Evolutionary conservation across 140 eudicot species (phyloP), one percentile per base, ranked within the genome.

Genomic region (Oenanthe javanica): DNA sequence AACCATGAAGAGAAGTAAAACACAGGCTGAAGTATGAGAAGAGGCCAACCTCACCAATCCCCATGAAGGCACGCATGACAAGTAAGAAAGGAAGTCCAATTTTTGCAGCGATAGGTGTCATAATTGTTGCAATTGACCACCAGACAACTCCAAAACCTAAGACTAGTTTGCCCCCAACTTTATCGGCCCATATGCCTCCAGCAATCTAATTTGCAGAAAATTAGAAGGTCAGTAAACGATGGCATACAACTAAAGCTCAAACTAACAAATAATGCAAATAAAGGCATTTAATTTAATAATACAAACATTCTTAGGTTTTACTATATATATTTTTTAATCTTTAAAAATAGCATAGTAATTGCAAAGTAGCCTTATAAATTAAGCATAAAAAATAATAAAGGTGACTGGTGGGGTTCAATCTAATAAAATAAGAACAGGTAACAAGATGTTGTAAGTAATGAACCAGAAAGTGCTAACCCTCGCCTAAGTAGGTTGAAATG

Each of bases 131-230:
- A 72, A 88, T 21, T 1, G 98, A 93, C 98, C 98, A 91, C 97
- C 98, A 93, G 78, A 93, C 69, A 51, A 93, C 98, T 81, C 98
- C 98, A 81, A 91, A 89, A 79, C 98, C 98, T 59, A 93, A 87
- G 15, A 93, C 98, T 75, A 79, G 77, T 78, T 93, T 93, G 77
- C 98, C 98, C 23, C 98, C 98, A 50, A 91, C 82, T 88, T 85
- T 91, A 85, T 93, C 98, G 73, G 98, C 98, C 98, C 98, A 93
- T 84, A 93, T 93, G 27, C 98, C 98, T 84, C 97, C 97, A 84
- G 85, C 85, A 89, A 93, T 89, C 98, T 93, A 82, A 69, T 9
- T 79, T 64, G 25, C 66, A 78, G 82, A 81, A 78, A 61, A 48
- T 7, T 19, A 38, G 69, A 6, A 54, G 40, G 5, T 6, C 23